Conservation (phyloP, 1,139 yeast species). For the Yamadazyma triangularis region DNA sequence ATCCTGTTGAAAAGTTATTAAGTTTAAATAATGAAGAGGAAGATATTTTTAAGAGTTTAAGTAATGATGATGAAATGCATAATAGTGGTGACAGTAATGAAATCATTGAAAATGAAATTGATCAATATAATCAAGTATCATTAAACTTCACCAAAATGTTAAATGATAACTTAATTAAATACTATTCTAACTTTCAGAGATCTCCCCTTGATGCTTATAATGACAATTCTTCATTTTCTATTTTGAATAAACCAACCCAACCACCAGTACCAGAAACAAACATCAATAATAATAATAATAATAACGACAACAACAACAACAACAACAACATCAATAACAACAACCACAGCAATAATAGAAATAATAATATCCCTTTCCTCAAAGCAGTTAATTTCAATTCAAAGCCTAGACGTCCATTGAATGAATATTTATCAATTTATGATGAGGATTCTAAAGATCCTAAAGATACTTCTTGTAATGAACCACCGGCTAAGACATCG, state of each 20-base stretch:
- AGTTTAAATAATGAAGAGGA: constrained; percentile 31
- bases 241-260: constrained; percentile 20
- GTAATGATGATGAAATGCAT: constrained; percentile 4
- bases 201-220: constrained; percentile 24
- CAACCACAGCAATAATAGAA: no score
- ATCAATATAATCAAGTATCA: constrained; percentile 14
- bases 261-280: constrained; percentile 7
- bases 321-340: constrained; percentile 6
- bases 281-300: no score
- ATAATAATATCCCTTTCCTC: constrained; percentile 33
- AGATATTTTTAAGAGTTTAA: constrained; percentile 20
- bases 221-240: constrained; percentile 32
- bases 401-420: constrained; percentile 30
- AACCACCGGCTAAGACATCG: no score
- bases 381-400: constrained; percentile 36
- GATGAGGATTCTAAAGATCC: constrained; percentile 17
- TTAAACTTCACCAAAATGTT: constrained; percentile 36
- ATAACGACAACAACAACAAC: constrained; percentile 12
- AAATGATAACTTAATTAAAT: constrained; percentile 36
- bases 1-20: constrained; percentile 42
- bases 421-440: constrained; percentile 35
- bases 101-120: constrained; percentile 9
- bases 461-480: constrained; percentile 1
- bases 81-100: constrained; percentile 8
- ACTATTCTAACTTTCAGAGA: constrained; percentile 29